phyloP scores from a whole-genome alignment of 192 early-diverging fungal genomes.

The Backusella westeae region DNA sequence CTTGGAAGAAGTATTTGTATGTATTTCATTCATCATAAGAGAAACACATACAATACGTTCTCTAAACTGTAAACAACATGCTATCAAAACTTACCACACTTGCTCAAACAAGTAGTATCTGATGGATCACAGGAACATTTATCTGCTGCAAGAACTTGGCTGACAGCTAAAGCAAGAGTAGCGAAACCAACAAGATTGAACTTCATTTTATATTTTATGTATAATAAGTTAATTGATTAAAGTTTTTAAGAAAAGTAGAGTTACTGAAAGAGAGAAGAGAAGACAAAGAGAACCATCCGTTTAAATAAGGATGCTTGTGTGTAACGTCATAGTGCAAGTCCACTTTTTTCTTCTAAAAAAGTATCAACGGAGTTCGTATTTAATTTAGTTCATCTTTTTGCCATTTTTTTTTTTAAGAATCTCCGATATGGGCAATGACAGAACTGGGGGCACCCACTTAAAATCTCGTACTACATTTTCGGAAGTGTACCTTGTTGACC shows the following conservation, averaged over 20 bases:
- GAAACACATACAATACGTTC: not conserved
- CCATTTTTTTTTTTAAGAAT: not conserved
- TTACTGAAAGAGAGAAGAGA: not conserved
- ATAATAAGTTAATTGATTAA: not conserved
- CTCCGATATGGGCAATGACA: not conserved
- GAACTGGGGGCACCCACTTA: not conserved
- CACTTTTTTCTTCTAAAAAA: not conserved
- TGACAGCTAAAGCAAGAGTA: not conserved
- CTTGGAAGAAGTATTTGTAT: not conserved
- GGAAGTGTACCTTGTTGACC: not conserved
- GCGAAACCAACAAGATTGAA: not conserved
- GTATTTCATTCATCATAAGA: not conserved
- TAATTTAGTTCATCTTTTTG: not conserved
- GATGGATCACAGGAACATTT: not conserved
- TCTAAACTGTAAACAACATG: not conserved
- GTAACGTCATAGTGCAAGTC: not conserved
- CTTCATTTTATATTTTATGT: constrained; percentile 2
- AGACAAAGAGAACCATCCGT: not conserved
- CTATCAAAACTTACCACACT: constrained; percentile 12
- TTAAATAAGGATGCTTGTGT: not conserved
- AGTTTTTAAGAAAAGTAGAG: not conserved
- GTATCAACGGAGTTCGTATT: not conserved
- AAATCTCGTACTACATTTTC: not conserved
- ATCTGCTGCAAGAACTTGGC: not conserved
- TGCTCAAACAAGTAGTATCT: constrained; percentile 1